Conservation (phyloP, 805 yeast genomes). For the Lachancea quebecensis region DNA sequence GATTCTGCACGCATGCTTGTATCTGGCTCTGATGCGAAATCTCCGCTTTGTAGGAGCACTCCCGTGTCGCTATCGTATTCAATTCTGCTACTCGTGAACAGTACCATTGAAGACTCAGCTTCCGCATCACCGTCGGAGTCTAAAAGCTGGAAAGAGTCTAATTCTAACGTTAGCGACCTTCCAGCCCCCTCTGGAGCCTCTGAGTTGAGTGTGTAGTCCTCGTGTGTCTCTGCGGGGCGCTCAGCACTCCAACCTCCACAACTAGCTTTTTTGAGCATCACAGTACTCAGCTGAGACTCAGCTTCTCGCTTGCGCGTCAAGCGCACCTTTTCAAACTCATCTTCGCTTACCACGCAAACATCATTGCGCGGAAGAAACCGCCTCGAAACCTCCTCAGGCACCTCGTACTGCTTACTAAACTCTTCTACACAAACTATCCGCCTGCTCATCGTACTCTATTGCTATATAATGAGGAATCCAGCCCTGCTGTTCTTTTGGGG, state of each 20-base stretch:
- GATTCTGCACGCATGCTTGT: background rate
- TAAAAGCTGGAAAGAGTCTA: background rate
- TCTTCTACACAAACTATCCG: slow-evolving; percentile 8
- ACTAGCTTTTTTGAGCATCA: background rate
- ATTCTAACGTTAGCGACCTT: background rate
- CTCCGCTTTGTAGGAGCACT: background rate
- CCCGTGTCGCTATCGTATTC: background rate
- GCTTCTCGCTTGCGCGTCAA: slow-evolving; percentile 1
- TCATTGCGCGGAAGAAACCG: slow-evolving; percentile 5
- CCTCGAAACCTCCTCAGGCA: slow-evolving; percentile 3
- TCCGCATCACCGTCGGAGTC: background rate
- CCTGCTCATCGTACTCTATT: slow-evolving; percentile 1
- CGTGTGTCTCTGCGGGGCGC: background rate
- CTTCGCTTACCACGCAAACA: background rate
- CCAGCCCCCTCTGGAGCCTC: background rate
- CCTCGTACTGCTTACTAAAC: slow-evolving; percentile 3
- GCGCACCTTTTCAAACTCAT: slow-evolving; percentile 1
- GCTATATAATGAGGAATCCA: background rate
- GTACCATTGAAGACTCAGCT: background rate
- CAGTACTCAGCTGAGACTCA: no score
- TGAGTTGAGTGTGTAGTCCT: background rate
- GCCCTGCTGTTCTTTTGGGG: no score
- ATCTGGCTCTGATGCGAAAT: background rate
- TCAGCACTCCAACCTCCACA: background rate
- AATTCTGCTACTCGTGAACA: background rate